Evolutionary conservation across 331 rosid species (phyloP).

Genomic region (Dryas integrifolia): DNA sequence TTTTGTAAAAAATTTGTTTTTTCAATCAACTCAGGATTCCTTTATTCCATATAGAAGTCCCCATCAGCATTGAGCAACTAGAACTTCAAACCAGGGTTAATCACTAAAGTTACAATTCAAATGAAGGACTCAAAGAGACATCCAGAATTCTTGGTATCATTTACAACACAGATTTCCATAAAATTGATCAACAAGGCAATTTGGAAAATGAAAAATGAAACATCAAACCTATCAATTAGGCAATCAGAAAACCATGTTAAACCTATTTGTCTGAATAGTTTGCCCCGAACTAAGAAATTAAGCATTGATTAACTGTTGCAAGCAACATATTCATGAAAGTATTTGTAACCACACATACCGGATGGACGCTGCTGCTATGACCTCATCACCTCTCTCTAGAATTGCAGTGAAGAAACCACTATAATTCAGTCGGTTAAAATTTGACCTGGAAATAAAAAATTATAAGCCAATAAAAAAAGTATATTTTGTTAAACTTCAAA

Average conservation of each 20-base stretch:
- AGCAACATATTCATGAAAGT: background rate
- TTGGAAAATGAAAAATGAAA: background rate
- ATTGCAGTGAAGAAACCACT: constrained; percentile 80
- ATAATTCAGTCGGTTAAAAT: constrained; percentile 70
- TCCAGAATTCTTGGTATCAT: background rate
- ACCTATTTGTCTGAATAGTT: background rate
- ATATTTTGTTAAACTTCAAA: too few species aligned
- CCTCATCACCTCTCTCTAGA: constrained; percentile 85
- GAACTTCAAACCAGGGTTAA: background rate
- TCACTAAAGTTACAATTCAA: background rate
- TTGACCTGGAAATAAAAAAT: constrained; percentile 58
- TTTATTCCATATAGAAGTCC: too few species aligned
- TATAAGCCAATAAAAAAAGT: background rate
- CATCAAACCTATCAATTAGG: background rate
- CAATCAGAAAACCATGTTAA: background rate
- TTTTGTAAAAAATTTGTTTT: too few species aligned
- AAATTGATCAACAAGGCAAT: background rate
- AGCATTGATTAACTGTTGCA: constrained; percentile 9
- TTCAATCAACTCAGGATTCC: background rate
- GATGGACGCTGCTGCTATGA: constrained; percentile 65
- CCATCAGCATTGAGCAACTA: constrained; percentile 3
- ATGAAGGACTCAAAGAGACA: background rate
- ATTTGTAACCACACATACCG: constrained; percentile 49
- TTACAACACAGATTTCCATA: background rate
- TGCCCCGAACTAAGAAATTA: constrained; percentile 9